phyloP scores from a whole-genome alignment of 805 yeast genomes.

The Starmerella bombicola region DNA sequence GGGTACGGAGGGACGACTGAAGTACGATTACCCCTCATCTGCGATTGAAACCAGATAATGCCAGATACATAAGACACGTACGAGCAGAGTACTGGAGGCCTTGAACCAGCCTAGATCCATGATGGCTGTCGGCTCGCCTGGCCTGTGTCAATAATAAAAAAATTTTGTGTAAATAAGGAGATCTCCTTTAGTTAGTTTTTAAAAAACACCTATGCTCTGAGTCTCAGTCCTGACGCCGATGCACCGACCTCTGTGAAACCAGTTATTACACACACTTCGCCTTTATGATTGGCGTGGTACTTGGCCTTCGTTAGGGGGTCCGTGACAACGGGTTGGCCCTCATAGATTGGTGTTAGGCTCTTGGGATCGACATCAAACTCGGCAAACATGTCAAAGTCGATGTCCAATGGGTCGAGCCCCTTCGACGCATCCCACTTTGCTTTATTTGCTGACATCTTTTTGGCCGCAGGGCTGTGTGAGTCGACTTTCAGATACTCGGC shows the following conservation, averaged over 20 bases:
- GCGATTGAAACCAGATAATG: too few relatives aligned
- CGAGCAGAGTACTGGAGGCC: too few relatives aligned
- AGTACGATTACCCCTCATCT: too few relatives aligned
- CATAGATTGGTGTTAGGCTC: conserved; percentile 78
- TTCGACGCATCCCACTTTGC: conserved; percentile 57
- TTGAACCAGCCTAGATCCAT: too few relatives aligned
- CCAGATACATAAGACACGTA: too few relatives aligned
- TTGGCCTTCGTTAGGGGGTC: conserved; percentile 87
- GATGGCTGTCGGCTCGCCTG: too few relatives aligned
- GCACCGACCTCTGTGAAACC: conserved; percentile 72
- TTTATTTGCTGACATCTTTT: conserved; percentile 75
- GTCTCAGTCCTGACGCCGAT: conserved; percentile 78
- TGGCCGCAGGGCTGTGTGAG: conserved; percentile 58
- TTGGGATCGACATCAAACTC: conserved; percentile 83
- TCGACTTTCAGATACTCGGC: conserved; percentile 61
- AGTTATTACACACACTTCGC: conserved; percentile 66
- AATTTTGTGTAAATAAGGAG: too few relatives aligned
- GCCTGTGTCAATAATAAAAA: too few relatives aligned
- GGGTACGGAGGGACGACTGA: too few relatives aligned
- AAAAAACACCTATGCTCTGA: conserved; percentile 21
- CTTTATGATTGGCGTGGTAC: conserved; percentile 66
- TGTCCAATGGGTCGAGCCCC: conserved; percentile 75
- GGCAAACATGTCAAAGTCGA: conserved; percentile 86
- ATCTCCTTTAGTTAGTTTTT: too few relatives aligned
- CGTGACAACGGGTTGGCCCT: conserved; percentile 50